Evolutionary conservation across 1,284 basidiomycete genomes (phyloP), one percentile per base, ranked within the genome.

Genomic region (Naganishia sp.): DNA sequence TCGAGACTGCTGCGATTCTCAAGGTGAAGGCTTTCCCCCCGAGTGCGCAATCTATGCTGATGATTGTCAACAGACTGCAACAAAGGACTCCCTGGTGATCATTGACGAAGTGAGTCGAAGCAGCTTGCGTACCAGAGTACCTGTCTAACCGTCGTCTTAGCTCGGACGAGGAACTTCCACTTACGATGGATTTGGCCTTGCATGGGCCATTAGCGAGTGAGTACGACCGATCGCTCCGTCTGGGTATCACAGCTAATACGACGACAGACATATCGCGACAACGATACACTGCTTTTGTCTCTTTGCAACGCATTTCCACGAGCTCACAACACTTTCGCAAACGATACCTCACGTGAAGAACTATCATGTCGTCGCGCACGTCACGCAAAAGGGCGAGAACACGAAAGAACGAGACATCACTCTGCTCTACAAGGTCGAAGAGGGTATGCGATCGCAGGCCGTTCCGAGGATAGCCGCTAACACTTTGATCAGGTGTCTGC

Each of bases 261-360:
- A 15, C 6, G 53, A 52, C 46, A 94, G 92, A 78, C 90, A 95
- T 75, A 96, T 99, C 69, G 92, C 93, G 1, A 90, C 88, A 1
- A 84, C 91, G 71, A 94, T 98, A 52, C 88, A 88, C 68, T 90
- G 91, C 2, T 94, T 95, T 79, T 96, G 93, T 75, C 83, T 99
- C 6, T 99, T 99, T 74, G 96, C 96, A 0, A 97, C 95, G 0
- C 94, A 99, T 77, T 99, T 98, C 81, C 95, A 99, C 79, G 96
- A 99, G 76, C 83, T 99, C 21, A 99, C 96, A 0, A 88, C 89
- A 0, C 84, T 99, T 13, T 90, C 94, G 62, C 88, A 92, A 76
- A 86, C 94, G 78, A 83, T 95, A 35, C 70, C 84, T 0, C 90
- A 94, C 72, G 94, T 99, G 62, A 90, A 92, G 79, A 99, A 99